Conservation (phyloP, 768 basidiomycete species). For the Podaxis sp. region DNA sequence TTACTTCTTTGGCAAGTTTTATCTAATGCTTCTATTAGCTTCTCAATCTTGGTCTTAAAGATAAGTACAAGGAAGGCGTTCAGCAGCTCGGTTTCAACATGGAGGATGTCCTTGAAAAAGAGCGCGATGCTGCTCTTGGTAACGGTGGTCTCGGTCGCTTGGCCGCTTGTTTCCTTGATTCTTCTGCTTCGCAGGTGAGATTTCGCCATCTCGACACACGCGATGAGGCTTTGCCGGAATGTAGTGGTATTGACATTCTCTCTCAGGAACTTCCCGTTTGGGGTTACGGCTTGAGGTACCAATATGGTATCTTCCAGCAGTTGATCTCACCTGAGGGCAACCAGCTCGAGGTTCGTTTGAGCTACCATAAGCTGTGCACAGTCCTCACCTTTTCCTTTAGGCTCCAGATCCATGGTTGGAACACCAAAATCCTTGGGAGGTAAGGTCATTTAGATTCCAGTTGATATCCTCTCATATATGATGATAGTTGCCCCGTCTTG, state of each 20-base stretch:
- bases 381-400: conserved; percentile 17
- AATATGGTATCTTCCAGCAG: conserved; percentile 96
- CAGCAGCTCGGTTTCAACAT: conserved; percentile 83
- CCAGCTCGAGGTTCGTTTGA: conserved; percentile 57
- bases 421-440: conserved; percentile 84
- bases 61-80: conserved; percentile 63
- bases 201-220: conserved; percentile 33
- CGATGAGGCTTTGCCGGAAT: not conserved
- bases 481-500: conserved; percentile 62
- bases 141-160: conserved; percentile 95
- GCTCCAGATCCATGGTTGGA: conserved; percentile 94
- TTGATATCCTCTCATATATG: not conserved
- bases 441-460: conserved; percentile 10
- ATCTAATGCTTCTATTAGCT: conserved; percentile 39
- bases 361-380: not conserved
- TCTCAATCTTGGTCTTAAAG: conserved; percentile 84
- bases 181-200: conserved; percentile 78
- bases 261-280: conserved; percentile 78
- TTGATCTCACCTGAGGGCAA: conserved; percentile 81
- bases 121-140: conserved; percentile 92
- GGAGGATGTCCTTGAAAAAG: conserved; percentile 82
- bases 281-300: conserved; percentile 93
- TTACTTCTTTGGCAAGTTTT: not conserved
- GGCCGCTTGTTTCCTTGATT: conserved; percentile 96
- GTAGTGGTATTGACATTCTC: not conserved